Evolutionary conservation across 1,139 yeast genomes (phyloP).

Genomic region (Lodderomyces orthopsilosis): DNA sequence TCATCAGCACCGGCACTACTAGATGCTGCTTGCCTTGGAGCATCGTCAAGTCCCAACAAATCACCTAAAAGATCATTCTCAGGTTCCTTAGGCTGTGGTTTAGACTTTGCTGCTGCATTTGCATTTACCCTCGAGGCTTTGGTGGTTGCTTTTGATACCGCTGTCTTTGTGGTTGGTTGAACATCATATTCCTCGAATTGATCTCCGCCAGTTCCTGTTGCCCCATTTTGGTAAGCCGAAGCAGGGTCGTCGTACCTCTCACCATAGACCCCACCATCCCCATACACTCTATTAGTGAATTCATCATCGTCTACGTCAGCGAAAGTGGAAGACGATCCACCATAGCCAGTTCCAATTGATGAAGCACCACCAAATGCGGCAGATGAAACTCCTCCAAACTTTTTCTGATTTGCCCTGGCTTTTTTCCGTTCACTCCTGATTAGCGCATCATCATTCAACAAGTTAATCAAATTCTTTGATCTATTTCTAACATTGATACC

Average conservation of each 20-base stretch:
- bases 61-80: conserved; percentile 52
- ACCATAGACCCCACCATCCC: conserved; percentile 80
- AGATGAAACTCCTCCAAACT: conserved; percentile 68
- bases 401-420: conserved; percentile 80
- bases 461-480: conserved; percentile 68
- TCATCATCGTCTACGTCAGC: conserved; percentile 38
- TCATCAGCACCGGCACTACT: conserved; percentile 32
- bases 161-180: conserved; percentile 22
- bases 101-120: conserved; percentile 16
- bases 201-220: conserved; percentile 39
- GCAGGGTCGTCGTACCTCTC: conserved; percentile 62
- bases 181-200: conserved; percentile 75
- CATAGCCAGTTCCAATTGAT: conserved; percentile 32
- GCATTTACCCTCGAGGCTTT: conserved; percentile 44
- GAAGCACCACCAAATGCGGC: conserved; percentile 52
- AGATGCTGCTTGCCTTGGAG: conserved; percentile 12
- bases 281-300: conserved; percentile 61
- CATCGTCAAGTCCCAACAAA: conserved; percentile 50
- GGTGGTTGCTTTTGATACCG: conserved; percentile 39
- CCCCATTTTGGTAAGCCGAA: conserved; percentile 39
- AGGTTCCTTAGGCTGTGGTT: conserved; percentile 14
- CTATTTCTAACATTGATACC: conserved; percentile 94
- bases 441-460: conserved; percentile 72
- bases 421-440: conserved; percentile 85
- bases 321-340: conserved; percentile 6